phyloP scores from a whole-genome alignment of 495 filamentous ascomycete genomes.

The Hypoxylon intermedium region DNA sequence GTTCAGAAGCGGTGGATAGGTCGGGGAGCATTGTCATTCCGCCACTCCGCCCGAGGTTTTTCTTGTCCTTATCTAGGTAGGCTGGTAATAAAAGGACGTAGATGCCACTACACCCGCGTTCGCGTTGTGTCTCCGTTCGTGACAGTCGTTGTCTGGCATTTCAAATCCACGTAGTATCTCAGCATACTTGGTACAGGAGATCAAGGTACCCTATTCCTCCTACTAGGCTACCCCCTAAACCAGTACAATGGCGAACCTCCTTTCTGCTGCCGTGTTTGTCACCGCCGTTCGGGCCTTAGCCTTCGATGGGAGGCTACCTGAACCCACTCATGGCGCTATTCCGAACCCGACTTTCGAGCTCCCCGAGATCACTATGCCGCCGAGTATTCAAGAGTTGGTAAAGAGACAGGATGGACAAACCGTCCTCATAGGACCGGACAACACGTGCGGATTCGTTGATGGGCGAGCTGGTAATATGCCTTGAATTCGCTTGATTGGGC shows the following conservation, averaged over 20 bases:
- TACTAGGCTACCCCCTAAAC: neutral
- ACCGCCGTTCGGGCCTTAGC: constrained; percentile 46
- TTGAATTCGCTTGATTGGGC: neutral
- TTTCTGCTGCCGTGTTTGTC: constrained; percentile 42
- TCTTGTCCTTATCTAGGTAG: neutral
- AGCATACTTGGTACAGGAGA: constrained; percentile 14
- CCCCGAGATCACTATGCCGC: constrained; percentile 44
- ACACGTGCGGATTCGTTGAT: constrained; percentile 56
- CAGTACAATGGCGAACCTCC: constrained; percentile 35
- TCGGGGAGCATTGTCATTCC: constrained; percentile 5
- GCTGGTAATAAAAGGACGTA: constrained; percentile 30
- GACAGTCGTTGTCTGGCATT: constrained; percentile 11
- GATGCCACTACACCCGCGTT: constrained; percentile 15
- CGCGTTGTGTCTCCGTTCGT: constrained; percentile 5
- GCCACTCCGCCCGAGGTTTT: neutral
- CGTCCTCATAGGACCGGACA: constrained; percentile 54
- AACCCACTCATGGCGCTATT: constrained; percentile 39
- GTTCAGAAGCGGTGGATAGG: neutral
- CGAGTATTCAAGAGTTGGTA: constrained; percentile 40
- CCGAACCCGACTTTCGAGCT: constrained; percentile 36
- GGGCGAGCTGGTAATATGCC: constrained; percentile 42
- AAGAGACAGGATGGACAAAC: constrained; percentile 43
- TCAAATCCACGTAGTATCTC: constrained; percentile 1
- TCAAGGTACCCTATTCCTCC: neutral
- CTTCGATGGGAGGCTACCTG: constrained; percentile 40